Evolutionary conservation across 75 land plant genomes (phyloP).

Genomic region (Gnetum montanum): DNA sequence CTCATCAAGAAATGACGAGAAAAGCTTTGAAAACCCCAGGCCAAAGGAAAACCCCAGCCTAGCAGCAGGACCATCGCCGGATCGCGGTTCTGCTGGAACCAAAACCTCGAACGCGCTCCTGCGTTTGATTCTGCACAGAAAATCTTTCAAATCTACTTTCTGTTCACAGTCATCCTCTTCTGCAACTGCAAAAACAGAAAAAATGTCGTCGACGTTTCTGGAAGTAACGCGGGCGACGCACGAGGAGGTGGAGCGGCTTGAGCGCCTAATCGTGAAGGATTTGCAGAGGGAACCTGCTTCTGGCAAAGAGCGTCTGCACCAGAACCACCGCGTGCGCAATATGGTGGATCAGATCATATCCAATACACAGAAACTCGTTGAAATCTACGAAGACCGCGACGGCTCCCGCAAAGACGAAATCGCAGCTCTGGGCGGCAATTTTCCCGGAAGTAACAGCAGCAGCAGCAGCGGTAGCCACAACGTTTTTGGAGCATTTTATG

Average conservation of each 20-base stretch:
- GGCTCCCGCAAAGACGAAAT: slow-evolving; percentile 86
- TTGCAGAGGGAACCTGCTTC: slow-evolving; percentile 72
- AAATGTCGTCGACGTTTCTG: slow-evolving; percentile 87
- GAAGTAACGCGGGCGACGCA: slow-evolving; percentile 83
- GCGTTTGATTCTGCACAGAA: too few relatives aligned
- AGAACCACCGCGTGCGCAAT: slow-evolving; percentile 88
- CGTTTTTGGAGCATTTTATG: slow-evolving; percentile 82
- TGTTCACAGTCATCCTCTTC: too few relatives aligned
- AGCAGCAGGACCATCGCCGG: too few relatives aligned
- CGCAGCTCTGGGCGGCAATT: slow-evolving; percentile 91
- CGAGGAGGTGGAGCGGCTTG: slow-evolving; percentile 94
- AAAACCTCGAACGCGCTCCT: too few relatives aligned
- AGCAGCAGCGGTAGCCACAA: slow-evolving; percentile 47
- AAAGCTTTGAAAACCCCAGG: too few relatives aligned
- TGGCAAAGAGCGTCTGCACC: slow-evolving; percentile 65
- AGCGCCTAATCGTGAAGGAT: slow-evolving; percentile 88
- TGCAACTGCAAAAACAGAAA: slow-evolving; percentile 7
- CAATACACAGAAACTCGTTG: slow-evolving; percentile 74
- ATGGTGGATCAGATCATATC: slow-evolving; percentile 61
- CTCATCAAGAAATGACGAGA: too few relatives aligned
- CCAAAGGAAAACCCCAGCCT: too few relatives aligned
- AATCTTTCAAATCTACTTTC: too few relatives aligned
- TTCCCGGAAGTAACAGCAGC: too few relatives aligned
- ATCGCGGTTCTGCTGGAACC: too few relatives aligned
- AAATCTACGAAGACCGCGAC: slow-evolving; percentile 86